These are phyloP conservation scores for Trypanosoma congolense DNA, from an alignment of 208 protist genomes.

Conservation along the genomic window DNA sequence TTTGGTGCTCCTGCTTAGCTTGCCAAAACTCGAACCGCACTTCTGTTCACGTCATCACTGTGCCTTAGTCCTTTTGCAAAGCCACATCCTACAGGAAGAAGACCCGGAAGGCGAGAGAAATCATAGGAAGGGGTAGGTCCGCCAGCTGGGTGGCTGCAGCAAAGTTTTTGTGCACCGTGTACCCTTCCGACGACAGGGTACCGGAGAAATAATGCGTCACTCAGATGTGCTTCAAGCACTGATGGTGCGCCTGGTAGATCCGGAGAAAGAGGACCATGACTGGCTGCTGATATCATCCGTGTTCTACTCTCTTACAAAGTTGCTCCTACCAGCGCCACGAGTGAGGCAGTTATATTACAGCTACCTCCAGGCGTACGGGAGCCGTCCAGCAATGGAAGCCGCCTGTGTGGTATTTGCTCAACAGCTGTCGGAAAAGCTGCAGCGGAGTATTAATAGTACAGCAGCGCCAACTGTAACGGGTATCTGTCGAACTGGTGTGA, in stretches of 20 bases:
- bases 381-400: slow-evolving; percentile 20
- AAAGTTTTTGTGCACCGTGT: neutral
- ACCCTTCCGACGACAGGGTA: neutral
- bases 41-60: too few relatives aligned
- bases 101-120: too few relatives aligned
- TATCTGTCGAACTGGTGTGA: neutral
- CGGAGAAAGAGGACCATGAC: slow-evolving; percentile 19
- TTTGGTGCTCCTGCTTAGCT: too few relatives aligned
- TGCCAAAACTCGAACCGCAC: too few relatives aligned
- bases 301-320: slow-evolving; percentile 27
- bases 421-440: slow-evolving; percentile 7
- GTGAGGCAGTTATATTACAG: slow-evolving; percentile 27
- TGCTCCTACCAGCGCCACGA: slow-evolving; percentile 19
- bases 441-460: neutral
- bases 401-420: slow-evolving; percentile 15
- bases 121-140: too few relatives aligned
- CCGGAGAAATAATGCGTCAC: neutral
- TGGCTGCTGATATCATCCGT: slow-evolving; percentile 22
- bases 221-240: slow-evolving; percentile 9
- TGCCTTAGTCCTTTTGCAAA: too few relatives aligned
- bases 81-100: too few relatives aligned
- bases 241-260: slow-evolving; percentile 19
- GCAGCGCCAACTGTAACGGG: neutral
- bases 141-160: too few relatives aligned
- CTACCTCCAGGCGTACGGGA: slow-evolving; percentile 15